Evolutionary conservation across 2,329 filamentous ascomycete genomes (phyloP).

Genomic region (Fusarium heterosporum): DNA sequence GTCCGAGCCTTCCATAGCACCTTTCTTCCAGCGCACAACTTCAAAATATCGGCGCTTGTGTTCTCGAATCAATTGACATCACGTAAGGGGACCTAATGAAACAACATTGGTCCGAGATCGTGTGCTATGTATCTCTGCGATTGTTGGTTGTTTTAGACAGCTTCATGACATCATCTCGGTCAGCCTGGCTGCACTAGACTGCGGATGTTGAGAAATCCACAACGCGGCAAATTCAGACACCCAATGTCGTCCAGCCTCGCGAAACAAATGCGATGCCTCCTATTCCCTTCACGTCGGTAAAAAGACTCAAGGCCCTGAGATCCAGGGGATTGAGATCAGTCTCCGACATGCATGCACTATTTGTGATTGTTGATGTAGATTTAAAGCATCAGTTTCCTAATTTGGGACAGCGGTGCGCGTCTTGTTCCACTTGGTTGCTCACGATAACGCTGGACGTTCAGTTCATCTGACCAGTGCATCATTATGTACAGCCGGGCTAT

Average conservation of each 20-base stretch:
- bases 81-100: neutral
- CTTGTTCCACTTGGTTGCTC: no score
- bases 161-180: conserved; percentile 6
- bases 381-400: no score
- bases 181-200: conserved; percentile 3
- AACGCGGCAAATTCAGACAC: neutral
- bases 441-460: no score
- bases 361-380: no score
- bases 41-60: neutral
- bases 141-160: conserved; percentile 4
- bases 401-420: no score
- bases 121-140: neutral
- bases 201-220: neutral
- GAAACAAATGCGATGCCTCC: neutral
- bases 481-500: no score
- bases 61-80: conserved; percentile 14
- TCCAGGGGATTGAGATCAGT: no score
- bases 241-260: neutral
- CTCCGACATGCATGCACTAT: no score
- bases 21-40: neutral
- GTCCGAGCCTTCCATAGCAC: neutral
- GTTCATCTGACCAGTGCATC: no score
- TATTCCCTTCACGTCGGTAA: no score
- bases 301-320: no score
- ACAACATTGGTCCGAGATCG: neutral